Conservation (phyloP, 2,329 filamentous ascomycete species). For the Botrytis byssoidea region DNA sequence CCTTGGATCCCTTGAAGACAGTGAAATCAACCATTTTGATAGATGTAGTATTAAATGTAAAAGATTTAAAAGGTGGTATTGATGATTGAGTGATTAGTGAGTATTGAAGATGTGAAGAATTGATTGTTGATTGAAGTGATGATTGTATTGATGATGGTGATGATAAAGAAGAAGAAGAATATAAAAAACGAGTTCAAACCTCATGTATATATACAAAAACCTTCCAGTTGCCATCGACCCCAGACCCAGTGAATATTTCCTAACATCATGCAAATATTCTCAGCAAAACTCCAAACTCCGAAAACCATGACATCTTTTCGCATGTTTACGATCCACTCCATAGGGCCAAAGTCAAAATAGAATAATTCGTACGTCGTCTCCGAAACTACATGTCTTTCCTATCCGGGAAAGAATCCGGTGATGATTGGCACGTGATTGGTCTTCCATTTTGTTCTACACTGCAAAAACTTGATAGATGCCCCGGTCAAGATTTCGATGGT, state of each 20-base stretch:
- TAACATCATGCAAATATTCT: neutral
- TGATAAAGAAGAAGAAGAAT: constrained; percentile 4
- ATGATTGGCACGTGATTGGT: neutral
- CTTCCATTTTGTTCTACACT: neutral
- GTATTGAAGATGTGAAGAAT: constrained; percentile 4
- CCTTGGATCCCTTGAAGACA: constrained; percentile 61
- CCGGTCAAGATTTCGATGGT: neutral
- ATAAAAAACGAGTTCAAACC: neutral
- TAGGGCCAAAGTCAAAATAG: neutral
- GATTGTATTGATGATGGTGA: constrained; percentile 12
- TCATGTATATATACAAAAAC: constrained; percentile 14
- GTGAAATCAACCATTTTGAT: constrained; percentile 48
- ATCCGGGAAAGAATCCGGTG: neutral
- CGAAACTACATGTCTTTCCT: neutral
- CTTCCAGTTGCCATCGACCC: neutral
- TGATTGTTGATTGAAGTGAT: constrained; percentile 7
- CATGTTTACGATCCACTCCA: constrained; percentile 1
- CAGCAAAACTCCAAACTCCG: constrained; percentile 4
- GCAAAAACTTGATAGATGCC: neutral
- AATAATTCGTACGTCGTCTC: neutral
- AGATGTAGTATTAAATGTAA: neutral
- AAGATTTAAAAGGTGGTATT: neutral
- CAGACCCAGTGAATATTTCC: constrained; percentile 3
- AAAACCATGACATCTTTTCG: constrained; percentile 10
- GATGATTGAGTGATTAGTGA: neutral